These are phyloP conservation scores for Royoungia palumana DNA, from an alignment of 768 basidiomycete species.

Conservation along the genomic window DNA sequence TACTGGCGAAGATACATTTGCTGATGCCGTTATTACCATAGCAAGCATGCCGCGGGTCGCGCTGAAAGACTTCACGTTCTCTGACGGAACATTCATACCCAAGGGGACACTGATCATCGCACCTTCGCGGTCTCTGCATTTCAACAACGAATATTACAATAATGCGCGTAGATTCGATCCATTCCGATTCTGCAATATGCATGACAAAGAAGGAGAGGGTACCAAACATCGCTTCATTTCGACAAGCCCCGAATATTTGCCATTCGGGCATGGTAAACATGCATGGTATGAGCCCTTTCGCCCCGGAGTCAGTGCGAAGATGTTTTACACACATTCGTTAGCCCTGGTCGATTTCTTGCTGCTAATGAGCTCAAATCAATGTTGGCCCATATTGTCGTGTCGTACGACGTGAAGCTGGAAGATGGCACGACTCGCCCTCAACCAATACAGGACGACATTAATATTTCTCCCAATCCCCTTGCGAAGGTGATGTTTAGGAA, in stretches of 20 bases:
- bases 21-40: not conserved
- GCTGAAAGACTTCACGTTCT: conserved; percentile 32
- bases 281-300: conserved; percentile 6
- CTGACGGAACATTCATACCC: conserved; percentile 36
- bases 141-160: conserved; percentile 25
- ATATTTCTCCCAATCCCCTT: not conserved
- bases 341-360: conserved; percentile 13
- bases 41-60: conserved; percentile 33
- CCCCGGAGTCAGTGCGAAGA: too few species aligned
- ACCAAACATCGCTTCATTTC: conserved; percentile 36
- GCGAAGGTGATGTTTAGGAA: conserved; percentile 1
- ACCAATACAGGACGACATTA: conserved; percentile 4
- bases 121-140: conserved; percentile 23
- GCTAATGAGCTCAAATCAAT: conserved; percentile 5
- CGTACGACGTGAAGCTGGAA: conserved; percentile 11
- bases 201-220: conserved; percentile 32
- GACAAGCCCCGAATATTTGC: conserved; percentile 31
- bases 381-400: conserved; percentile 8
- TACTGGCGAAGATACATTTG: not conserved
- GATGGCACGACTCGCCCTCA: not conserved
- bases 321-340: not conserved
- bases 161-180: conserved; percentile 41
- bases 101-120: conserved; percentile 29
- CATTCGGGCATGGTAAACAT: conserved; percentile 36
- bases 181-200: conserved; percentile 44